These are phyloP conservation scores for Acanthamoeba lenticulata DNA, from an alignment of 208 protist species.

Conservation along the genomic window DNA sequence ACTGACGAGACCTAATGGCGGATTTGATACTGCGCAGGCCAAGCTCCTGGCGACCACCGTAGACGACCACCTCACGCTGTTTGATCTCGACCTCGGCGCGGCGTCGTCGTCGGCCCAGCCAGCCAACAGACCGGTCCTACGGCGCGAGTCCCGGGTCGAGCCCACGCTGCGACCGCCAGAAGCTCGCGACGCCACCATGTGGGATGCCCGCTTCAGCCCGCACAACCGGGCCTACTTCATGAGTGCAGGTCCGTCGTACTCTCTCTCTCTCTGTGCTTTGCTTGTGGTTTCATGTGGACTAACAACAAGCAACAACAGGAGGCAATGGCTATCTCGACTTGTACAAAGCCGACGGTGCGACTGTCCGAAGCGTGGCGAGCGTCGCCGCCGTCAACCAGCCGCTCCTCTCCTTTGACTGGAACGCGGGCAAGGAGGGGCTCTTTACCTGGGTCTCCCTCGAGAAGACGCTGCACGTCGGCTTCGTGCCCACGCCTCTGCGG, in stretches of 20 bases:
- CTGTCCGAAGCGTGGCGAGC: not conserved
- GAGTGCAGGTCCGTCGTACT: not conserved
- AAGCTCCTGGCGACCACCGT: slow-evolving; percentile 33
- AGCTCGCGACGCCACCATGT: not conserved
- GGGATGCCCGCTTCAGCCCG: not conserved
- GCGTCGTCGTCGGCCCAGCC: too few species aligned
- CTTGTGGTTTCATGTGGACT: not conserved
- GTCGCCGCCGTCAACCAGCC: not conserved
- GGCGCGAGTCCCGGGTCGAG: not conserved
- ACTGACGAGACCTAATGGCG: too few species aligned
- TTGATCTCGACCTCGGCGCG: not conserved
- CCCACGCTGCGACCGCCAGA: slow-evolving; percentile 28
- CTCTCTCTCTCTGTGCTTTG: not conserved
- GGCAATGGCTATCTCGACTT: slow-evolving; percentile 22
- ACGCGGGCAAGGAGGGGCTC: slow-evolving; percentile 24
- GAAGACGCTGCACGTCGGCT: not conserved
- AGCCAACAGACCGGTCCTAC: not conserved
- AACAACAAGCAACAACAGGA: not conserved
- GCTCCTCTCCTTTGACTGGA: slow-evolving; percentile 2
- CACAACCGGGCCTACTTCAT: slow-evolving; percentile 33
- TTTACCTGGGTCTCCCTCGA: not conserved
- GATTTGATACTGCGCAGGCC: too few species aligned
- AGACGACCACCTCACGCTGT: not conserved
- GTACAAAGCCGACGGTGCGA: not conserved
- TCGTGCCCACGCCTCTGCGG: not conserved